phyloP scores from a whole-genome alignment of 768 basidiomycete species.

The Tylopilus plumbeoviolaceoides region DNA sequence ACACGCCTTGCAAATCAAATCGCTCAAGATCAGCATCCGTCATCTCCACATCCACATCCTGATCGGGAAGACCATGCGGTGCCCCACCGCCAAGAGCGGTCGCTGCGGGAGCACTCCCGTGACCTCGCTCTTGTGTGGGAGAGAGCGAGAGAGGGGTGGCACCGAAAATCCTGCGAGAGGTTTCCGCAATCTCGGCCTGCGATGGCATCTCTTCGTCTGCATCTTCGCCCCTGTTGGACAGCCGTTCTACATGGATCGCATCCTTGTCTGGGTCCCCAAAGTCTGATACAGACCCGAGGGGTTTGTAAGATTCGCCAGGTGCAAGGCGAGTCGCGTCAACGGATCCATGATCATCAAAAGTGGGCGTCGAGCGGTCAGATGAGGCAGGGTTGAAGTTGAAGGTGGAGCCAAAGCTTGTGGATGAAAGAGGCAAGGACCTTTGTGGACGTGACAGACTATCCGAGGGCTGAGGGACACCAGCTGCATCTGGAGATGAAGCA shows the following conservation, averaged over 20 bases:
- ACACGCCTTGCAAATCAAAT: constrained; percentile 61
- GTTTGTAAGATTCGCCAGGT: constrained; percentile 39
- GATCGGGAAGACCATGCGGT: constrained; percentile 25
- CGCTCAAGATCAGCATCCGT: constrained; percentile 38
- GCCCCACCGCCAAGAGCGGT: constrained; percentile 9
- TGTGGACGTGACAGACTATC: neutral
- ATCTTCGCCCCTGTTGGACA: constrained; percentile 1
- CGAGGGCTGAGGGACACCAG: neutral
- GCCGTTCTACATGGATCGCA: constrained; percentile 15
- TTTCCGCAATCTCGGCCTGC: constrained; percentile 44
- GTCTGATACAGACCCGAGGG: constrained; percentile 58
- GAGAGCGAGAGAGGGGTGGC: constrained; percentile 13
- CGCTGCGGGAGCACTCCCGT: neutral
- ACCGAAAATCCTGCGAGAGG: constrained; percentile 51
- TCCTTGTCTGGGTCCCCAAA: constrained; percentile 44
- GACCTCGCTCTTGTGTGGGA: constrained; percentile 12
- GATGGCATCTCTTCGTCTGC: constrained; percentile 41
- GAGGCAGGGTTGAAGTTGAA: constrained; percentile 23
- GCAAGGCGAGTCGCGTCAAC: constrained; percentile 17
- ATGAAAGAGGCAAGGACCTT: constrained; percentile 5
- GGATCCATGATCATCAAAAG: constrained; percentile 15
- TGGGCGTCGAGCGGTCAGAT: constrained; percentile 27
- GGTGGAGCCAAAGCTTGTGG: constrained; percentile 25
- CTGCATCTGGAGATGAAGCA: constrained; percentile 36
- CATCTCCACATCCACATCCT: constrained; percentile 25